A percentile compares a stretch with the other conserved stretches of the same genome.
phyloP scores from a whole-genome alignment of 495 filamentous ascomycete species.

The Extremus antarcticus region DNA sequence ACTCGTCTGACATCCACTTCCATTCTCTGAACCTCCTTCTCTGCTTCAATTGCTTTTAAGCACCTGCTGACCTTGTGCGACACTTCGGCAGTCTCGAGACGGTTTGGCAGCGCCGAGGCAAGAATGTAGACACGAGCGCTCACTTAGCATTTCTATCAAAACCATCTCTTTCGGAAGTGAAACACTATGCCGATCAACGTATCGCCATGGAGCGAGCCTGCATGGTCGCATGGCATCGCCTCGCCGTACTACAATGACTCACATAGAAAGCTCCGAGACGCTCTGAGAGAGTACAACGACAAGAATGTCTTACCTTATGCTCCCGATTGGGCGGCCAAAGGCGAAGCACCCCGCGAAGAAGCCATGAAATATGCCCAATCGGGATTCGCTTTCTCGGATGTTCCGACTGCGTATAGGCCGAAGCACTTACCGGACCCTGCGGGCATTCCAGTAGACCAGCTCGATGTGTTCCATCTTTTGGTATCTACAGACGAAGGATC shows the following conservation, averaged over 20 bases:
- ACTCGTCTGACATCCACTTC: too few relatives aligned
- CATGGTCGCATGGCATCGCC: slow-evolving; percentile 28
- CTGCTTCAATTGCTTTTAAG: too few relatives aligned
- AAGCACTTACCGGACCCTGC: slow-evolving; percentile 24
- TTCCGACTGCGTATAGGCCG: slow-evolving; percentile 27
- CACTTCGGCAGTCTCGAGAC: too few relatives aligned
- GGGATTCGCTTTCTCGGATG: slow-evolving; percentile 29
- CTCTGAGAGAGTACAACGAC: slow-evolving; percentile 25
- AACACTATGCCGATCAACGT: slow-evolving; percentile 11
- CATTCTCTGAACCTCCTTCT: too few relatives aligned
- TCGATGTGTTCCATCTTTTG: slow-evolving; percentile 31
- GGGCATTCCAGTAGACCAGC: slow-evolving; percentile 25
- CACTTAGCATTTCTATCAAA: too few relatives aligned
- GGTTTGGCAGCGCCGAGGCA: too few relatives aligned
- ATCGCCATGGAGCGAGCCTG: slow-evolving; percentile 29
- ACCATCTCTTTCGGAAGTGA: too few relatives aligned
- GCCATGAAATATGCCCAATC: slow-evolving; percentile 24
- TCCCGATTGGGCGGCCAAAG: slow-evolving; percentile 31
- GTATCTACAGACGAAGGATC: slow-evolving; percentile 28
- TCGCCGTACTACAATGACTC: slow-evolving; percentile 32
- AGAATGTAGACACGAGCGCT: too few relatives aligned
- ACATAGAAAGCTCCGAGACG: slow-evolving; percentile 24
- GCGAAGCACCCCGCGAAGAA: slow-evolving; percentile 24
- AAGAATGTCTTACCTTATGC: slow-evolving; percentile 26
- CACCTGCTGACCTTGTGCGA: too few relatives aligned